Evolutionary conservation across 805 yeast genomes (phyloP).

Genomic region (Candida sakaeoensis): DNA sequence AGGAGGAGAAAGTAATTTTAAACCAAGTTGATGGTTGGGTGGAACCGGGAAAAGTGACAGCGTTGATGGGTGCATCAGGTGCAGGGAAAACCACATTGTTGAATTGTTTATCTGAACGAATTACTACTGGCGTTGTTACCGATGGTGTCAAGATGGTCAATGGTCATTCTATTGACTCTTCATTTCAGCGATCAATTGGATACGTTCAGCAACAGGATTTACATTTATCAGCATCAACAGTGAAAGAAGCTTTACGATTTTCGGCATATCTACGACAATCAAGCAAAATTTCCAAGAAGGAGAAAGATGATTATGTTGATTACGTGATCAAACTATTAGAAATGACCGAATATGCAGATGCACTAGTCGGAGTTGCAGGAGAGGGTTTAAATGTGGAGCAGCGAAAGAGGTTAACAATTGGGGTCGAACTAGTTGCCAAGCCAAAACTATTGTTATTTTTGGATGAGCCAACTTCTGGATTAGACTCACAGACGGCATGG

Average conservation of each 20-base stretch:
- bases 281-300: slow-evolving; percentile 46
- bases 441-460: slow-evolving; percentile 10
- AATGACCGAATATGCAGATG: slow-evolving; percentile 69
- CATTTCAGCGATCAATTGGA: slow-evolving; percentile 72
- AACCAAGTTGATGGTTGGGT: slow-evolving; percentile 55
- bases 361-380: slow-evolving; percentile 76
- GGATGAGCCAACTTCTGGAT: slow-evolving; percentile 44
- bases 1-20: slow-evolving; percentile 37
- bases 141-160: slow-evolving; percentile 62
- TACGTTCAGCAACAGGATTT: slow-evolving; percentile 81
- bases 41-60: slow-evolving; percentile 75
- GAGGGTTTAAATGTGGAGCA: slow-evolving; percentile 48
- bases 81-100: slow-evolving; percentile 79
- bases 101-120: slow-evolving; percentile 65
- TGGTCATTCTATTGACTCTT: slow-evolving; percentile 57
- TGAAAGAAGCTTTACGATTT: slow-evolving; percentile 67
- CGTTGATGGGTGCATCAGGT: slow-evolving; percentile 82
- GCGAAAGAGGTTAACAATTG: slow-evolving; percentile 39
- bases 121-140: slow-evolving; percentile 6
- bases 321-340: slow-evolving; percentile 61
- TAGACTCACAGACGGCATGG: slow-evolving; percentile 44
- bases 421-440: slow-evolving; percentile 14
- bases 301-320: slow-evolving; percentile 65
- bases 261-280: slow-evolving; percentile 74
- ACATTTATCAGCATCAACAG: slow-evolving; percentile 66